Evolutionary conservation across 768 basidiomycete genomes (phyloP).

Genomic region (Tricholomella constricta): DNA sequence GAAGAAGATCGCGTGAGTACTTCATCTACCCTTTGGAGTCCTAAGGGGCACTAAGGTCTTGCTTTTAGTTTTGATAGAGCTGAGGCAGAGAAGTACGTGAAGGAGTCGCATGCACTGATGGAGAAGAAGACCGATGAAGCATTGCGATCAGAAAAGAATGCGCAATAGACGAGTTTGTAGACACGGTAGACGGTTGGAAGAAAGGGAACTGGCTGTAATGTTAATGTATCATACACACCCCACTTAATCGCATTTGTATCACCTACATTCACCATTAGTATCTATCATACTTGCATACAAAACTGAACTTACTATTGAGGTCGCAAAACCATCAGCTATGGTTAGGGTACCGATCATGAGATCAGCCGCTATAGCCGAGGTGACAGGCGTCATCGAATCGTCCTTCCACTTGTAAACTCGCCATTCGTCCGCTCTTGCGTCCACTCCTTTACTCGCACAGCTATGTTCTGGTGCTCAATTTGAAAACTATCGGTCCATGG

Average conservation of each 20-base stretch:
- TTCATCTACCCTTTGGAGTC: background rate
- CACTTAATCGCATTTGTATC: background rate
- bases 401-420: background rate
- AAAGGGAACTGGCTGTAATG: background rate
- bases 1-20: slow-evolving; percentile 64
- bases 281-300: too few species aligned
- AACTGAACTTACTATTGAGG: background rate
- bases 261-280: too few species aligned
- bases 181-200: too few species aligned
- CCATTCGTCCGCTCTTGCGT: background rate
- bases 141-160: slow-evolving; percentile 1
- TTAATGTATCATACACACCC: background rate
- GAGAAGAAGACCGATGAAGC: slow-evolving; percentile 29
- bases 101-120: slow-evolving; percentile 60
- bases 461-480: background rate
- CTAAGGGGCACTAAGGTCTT: slow-evolving; percentile 11
- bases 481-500: slow-evolving; percentile 3
- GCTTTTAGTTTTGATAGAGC: slow-evolving; percentile 60
- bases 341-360: slow-evolving; percentile 3
- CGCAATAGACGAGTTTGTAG: background rate
- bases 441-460: background rate
- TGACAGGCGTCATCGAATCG: slow-evolving; percentile 11
- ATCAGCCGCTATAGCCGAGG: background rate
- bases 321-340: slow-evolving; percentile 10
- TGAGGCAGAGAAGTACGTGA: slow-evolving; percentile 67